Evolutionary conservation across 805 yeast species (phyloP).

Genomic region (Cyberlindnera mississippiensis): DNA sequence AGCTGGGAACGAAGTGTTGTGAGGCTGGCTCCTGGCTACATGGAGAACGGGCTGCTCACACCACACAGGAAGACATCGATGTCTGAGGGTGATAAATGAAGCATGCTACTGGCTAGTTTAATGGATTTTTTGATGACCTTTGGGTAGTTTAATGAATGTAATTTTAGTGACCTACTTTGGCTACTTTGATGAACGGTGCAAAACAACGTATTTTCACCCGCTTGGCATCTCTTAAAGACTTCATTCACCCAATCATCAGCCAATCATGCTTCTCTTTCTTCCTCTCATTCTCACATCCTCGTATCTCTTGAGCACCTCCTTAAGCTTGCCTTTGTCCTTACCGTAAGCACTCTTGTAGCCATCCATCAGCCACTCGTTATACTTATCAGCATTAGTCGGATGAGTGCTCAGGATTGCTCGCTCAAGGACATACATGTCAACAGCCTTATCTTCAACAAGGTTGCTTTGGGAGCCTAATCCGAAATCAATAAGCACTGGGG

Average conservation of each 20-base stretch:
- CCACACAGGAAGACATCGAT: conserved; percentile 17
- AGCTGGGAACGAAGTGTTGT: conserved; percentile 31
- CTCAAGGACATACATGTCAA: conserved; percentile 92
- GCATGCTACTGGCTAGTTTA: neutral
- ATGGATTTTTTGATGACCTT: too few species aligned
- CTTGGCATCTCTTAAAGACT: too few species aligned
- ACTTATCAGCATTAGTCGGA: conserved; percentile 61
- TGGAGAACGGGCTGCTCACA: conserved; percentile 25
- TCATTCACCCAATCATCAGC: too few species aligned
- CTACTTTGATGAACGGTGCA: too few species aligned
- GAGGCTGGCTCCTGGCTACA: conserved; percentile 41
- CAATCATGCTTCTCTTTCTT: conserved; percentile 91
- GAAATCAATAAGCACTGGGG: conserved; percentile 79
- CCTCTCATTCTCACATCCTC: conserved; percentile 89
- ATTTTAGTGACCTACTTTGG: too few species aligned
- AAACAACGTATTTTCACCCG: too few species aligned
- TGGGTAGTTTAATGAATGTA: conserved; percentile 7
- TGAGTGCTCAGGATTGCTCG: conserved; percentile 91
- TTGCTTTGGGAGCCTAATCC: conserved; percentile 79
- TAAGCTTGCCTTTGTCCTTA: conserved; percentile 36
- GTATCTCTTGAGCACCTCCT: conserved; percentile 59
- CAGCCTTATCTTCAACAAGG: conserved; percentile 89
- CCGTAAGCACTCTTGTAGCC: conserved; percentile 53
- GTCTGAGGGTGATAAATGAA: neutral
- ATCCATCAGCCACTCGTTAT: conserved; percentile 65